Evolutionary conservation across 140 eudicot genomes (phyloP), one percentile per base, ranked within the genome.

Genomic region (Erigeron philadelphicus): DNA sequence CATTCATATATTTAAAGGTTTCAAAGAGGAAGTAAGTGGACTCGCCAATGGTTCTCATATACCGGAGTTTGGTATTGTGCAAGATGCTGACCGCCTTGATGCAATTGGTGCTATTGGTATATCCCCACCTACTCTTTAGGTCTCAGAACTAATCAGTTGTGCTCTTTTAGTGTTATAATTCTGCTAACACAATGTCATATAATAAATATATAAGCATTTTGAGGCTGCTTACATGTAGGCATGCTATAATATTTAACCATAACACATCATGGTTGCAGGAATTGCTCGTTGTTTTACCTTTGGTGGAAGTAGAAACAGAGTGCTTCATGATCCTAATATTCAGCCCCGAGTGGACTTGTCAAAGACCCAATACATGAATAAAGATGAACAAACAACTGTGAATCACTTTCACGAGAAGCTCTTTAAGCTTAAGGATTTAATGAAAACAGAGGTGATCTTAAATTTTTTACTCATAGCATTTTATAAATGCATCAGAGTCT

Each of bases 41-140:
- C 75, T 56, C 31, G 38, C 65, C 43, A 71, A 74, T 71, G 75
- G 73, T 64, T 81, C 61, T 73, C 54, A 59, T 50, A 74, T 76
- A 46, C 72, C 73, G n/a, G 98, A 92, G 75, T 89, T 86, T 70
- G 90, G 90, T 67, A 85, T 92, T 45, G 98, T 86, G 71, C 98
- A 92, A 86, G 98, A 92, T 86, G 98, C 98, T 66, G 98, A 92
- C 73, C 90, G 98, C 16, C 98, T 92, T 72, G 98, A 92, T 80
- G 98, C 98, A 19, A 92, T 88, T 81, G 98, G 98, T 71, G 98
- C 98, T 31, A 88, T 92, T 68, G 98, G 98, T 92, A 83, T 47
- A 64, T 57, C 19, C 18, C 17, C 54, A 43, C 43, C 7, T 68
- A 9, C 50, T 31, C 13, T 6, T 68, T 68, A 66, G 11, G 2